Evolutionary conservation across 2,329 filamentous ascomycete species (phyloP).

Genomic region (Plectosphaerella sp.): DNA sequence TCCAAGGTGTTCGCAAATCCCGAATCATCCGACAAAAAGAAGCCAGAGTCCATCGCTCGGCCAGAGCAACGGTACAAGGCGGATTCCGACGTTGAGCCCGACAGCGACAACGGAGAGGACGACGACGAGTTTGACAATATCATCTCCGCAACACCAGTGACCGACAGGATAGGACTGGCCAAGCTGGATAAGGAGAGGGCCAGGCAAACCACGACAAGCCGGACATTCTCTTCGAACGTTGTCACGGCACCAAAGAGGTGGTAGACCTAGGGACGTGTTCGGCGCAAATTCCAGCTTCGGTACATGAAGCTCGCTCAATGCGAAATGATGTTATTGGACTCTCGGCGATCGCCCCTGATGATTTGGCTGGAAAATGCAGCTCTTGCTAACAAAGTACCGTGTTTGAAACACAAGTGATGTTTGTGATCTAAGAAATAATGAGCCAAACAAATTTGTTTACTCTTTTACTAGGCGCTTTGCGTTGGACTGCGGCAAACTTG

Average conservation of each 20-base stretch:
- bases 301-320: too few relatives aligned
- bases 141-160: conserved; percentile 85
- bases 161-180: conserved; percentile 70
- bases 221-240: conserved; percentile 45
- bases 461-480: too few relatives aligned
- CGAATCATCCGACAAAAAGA: conserved; percentile 42
- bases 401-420: too few relatives aligned
- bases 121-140: conserved; percentile 89
- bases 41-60: conserved; percentile 58
- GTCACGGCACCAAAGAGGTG: conserved; percentile 45
- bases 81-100: conserved; percentile 66
- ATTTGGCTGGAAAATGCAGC: too few relatives aligned
- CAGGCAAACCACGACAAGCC: conserved; percentile 40
- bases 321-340: too few relatives aligned
- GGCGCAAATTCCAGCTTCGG: too few relatives aligned
- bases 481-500: too few relatives aligned
- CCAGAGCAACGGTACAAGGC: conserved; percentile 48
- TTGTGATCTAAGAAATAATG: too few relatives aligned
- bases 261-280: conserved; percentile 14
- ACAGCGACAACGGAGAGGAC: conserved; percentile 61
- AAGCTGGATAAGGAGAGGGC: conserved; percentile 53
- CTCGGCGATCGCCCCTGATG: too few relatives aligned
- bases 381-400: too few relatives aligned
- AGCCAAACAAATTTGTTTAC: too few relatives aligned
- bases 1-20: conserved; percentile 81